Percentiles rank a stretch among this genome's conserved stretches.
These are phyloP conservation scores for Botryosphaeria agaves DNA, from an alignment of 2,329 filamentous ascomycete genomes.

Conservation along the genomic window DNA sequence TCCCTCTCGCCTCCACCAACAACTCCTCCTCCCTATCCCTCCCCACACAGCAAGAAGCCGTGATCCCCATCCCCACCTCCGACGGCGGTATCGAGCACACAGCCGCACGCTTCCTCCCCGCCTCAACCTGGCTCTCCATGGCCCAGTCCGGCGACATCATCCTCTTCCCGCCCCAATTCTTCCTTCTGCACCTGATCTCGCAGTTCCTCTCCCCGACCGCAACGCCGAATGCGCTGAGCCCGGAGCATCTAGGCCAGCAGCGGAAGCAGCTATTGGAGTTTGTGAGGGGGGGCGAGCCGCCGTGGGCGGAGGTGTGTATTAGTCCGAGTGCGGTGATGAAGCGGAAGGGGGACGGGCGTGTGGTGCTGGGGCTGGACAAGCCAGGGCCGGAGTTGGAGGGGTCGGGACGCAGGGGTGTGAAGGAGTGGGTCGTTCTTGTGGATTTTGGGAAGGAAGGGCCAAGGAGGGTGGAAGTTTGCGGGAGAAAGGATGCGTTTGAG, in stretches of 20 bases:
- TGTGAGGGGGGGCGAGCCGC: constrained; percentile 21
- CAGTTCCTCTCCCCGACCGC: constrained; percentile 28
- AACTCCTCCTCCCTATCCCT: constrained; percentile 13
- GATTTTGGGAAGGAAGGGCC: constrained; percentile 39
- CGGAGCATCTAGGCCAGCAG: constrained; percentile 1
- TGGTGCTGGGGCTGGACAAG: constrained; percentile 34
- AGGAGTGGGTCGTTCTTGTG: constrained; percentile 38
- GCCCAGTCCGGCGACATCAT: constrained; percentile 52
- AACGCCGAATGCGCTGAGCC: constrained; percentile 9
- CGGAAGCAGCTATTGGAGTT: constrained; percentile 37
- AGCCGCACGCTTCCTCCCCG: constrained; percentile 59
- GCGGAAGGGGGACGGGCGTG: constrained; percentile 28
- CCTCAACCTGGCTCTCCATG: constrained; percentile 49
- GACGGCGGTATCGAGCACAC: constrained; percentile 58
- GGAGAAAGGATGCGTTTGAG: constrained; percentile 26
- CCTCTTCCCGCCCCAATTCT: constrained; percentile 80
- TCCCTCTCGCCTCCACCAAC: constrained; percentile 38
- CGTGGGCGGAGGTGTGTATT: constrained; percentile 27
- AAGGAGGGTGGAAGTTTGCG: constrained; percentile 34
- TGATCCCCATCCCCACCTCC: constrained; percentile 50
- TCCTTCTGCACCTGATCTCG: constrained; percentile 45
- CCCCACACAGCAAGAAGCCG: constrained; percentile 29
- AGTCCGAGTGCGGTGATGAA: constrained; percentile 21
- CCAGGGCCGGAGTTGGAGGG: constrained; percentile 38
- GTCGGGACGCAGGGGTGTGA: constrained; percentile 29